These are phyloP conservation scores for Pichia sp. DNA, from an alignment of 1,139 yeast species.

Conservation along the genomic window DNA sequence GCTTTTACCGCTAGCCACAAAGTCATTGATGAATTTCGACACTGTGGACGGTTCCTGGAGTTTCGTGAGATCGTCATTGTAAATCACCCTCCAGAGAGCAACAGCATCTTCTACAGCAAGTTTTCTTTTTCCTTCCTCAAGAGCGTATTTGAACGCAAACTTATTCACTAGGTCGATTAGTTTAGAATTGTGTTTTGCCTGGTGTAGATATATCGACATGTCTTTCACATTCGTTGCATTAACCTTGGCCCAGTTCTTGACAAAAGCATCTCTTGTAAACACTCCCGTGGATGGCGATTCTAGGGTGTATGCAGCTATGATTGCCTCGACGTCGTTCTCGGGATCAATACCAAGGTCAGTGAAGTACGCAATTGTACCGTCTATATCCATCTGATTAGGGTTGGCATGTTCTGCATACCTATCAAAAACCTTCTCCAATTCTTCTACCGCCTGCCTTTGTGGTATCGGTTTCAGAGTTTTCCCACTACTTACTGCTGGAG, in stretches of 20 bases:
- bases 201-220: conserved; percentile 46
- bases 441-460: conserved; percentile 4
- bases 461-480: neutral
- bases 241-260: conserved; percentile 50
- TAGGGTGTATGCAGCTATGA: conserved; percentile 66
- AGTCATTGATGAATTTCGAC: conserved; percentile 11
- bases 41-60: conserved; percentile 7
- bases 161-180: conserved; percentile 58
- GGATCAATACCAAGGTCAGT: conserved; percentile 64
- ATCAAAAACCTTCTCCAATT: conserved; percentile 17
- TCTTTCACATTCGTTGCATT: conserved; percentile 34
- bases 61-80: conserved; percentile 17
- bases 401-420: conserved; percentile 25
- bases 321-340: conserved; percentile 60
- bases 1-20: conserved; percentile 22
- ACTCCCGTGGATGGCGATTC: conserved; percentile 64
- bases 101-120: conserved; percentile 60
- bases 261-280: conserved; percentile 46
- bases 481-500: neutral
- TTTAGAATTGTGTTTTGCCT: conserved; percentile 27
- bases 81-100: conserved; percentile 72
- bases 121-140: conserved; percentile 59
- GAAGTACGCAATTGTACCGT: conserved; percentile 69
- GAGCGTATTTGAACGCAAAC: conserved; percentile 63
- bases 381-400: conserved; percentile 49